phyloP scores from a whole-genome alignment of 2,329 filamentous ascomycete species.

The Fusarium sp. region DNA sequence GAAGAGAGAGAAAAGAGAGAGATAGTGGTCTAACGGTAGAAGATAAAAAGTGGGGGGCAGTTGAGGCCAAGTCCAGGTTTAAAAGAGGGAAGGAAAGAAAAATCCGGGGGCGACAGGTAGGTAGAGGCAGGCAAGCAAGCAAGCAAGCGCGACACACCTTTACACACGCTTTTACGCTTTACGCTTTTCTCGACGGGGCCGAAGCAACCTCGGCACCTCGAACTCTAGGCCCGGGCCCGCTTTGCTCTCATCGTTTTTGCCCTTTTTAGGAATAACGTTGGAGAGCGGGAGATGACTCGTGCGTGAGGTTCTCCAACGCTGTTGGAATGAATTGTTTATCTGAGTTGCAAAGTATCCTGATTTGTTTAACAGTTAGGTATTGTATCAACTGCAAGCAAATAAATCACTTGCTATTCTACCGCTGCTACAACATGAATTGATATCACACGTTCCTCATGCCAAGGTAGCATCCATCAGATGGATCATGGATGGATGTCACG shows the following conservation, averaged over 20 bases:
- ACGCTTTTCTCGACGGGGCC: constrained; percentile 11
- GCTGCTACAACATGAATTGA: no score
- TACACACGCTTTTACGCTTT: no score
- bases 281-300: neutral
- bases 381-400: no score
- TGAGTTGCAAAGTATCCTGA: no score
- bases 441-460: no score
- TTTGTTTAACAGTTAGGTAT: no score
- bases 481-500: neutral
- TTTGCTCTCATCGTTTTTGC: constrained; percentile 22
- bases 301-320: no score
- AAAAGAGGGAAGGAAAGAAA: constrained; percentile 37
- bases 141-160: no score
- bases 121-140: no score
- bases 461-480: no score
- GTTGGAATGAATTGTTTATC: no score
- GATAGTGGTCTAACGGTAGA: constrained; percentile 19
- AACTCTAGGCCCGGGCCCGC: constrained; percentile 19
- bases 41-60: constrained; percentile 28
- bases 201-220: constrained; percentile 39
- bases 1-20: constrained; percentile 23
- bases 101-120: constrained; percentile 40
- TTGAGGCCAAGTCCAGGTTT: constrained; percentile 17
- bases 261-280: neutral
- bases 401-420: no score